phyloP scores from a whole-genome alignment of 2,329 filamentous ascomycete species.

The Aspergillus ochraceus region DNA sequence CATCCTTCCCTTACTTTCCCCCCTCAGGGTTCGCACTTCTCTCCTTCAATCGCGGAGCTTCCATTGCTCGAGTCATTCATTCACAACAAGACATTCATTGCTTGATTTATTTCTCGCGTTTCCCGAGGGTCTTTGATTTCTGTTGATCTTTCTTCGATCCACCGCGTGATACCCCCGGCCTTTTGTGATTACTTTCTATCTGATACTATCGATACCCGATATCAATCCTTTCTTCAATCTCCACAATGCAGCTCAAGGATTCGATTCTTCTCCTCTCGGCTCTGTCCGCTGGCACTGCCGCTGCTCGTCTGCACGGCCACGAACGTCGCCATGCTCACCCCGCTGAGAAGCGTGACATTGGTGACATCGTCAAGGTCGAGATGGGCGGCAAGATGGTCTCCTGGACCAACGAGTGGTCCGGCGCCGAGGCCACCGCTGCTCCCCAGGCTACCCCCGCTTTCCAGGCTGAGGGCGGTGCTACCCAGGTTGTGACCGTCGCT shows the following conservation, averaged over 20 bases:
- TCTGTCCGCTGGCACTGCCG: constrained; percentile 36
- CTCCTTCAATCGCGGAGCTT: constrained; percentile 16
- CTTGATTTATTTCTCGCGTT: constrained; percentile 4
- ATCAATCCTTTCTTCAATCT: not conserved
- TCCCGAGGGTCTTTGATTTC: not conserved
- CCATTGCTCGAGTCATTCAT: constrained; percentile 9
- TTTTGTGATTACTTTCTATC: constrained; percentile 6
- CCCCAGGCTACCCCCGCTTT: constrained; percentile 12
- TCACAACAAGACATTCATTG: constrained; percentile 3
- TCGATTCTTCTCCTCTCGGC: constrained; percentile 37
- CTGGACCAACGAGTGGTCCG: constrained; percentile 39
- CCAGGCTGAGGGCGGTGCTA: constrained; percentile 13
- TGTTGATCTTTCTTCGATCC: not conserved
- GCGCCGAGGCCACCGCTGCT: constrained; percentile 18
- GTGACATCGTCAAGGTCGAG: constrained; percentile 32
- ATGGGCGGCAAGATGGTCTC: constrained; percentile 35
- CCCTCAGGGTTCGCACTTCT: constrained; percentile 12
- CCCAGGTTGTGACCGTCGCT: constrained; percentile 12
- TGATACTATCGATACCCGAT: constrained; percentile 3
- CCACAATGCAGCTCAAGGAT: constrained; percentile 41
- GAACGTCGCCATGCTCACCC: constrained; percentile 38
- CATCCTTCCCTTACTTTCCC: constrained; percentile 3
- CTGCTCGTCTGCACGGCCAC: constrained; percentile 40
- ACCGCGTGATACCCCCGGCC: constrained; percentile 19
- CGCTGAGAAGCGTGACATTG: constrained; percentile 32